Conservation (phyloP, 257 asterid species). For the Solanum gandarillasii region DNA sequence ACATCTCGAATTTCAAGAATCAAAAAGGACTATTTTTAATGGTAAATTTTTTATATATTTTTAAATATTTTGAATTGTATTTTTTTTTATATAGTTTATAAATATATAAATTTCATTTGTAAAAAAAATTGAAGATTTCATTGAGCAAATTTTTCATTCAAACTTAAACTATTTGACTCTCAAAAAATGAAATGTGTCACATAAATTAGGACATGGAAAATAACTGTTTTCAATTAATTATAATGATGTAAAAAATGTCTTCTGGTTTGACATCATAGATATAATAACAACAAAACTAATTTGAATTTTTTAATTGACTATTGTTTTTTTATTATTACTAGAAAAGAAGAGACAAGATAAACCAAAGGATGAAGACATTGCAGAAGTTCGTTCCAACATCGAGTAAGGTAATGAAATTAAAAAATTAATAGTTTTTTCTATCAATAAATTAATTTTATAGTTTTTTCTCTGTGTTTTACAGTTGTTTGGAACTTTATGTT, state of each 20-base stretch:
- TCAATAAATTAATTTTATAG: not conserved
- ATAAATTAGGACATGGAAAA: not conserved
- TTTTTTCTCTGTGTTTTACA: not conserved
- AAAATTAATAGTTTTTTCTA: not conserved
- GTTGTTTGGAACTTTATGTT: not conserved
- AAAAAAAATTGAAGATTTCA: too few species aligned
- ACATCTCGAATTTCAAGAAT: too few species aligned
- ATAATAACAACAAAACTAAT: not conserved
- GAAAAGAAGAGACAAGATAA: constrained; percentile 93
- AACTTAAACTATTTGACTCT: too few species aligned
- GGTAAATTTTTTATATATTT: too few species aligned
- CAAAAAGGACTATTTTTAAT: too few species aligned
- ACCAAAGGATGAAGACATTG: constrained; percentile 75
- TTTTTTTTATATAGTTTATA: too few species aligned
- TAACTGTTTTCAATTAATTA: not conserved
- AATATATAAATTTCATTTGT: too few species aligned
- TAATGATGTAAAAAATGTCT: not conserved
- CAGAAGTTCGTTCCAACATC: constrained; percentile 94
- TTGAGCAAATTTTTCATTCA: too few species aligned
- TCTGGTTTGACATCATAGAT: not conserved
- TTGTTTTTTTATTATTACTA: constrained; percentile 5
- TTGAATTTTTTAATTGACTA: not conserved
- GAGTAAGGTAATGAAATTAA: constrained; percentile 51
- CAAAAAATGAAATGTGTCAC: too few species aligned
- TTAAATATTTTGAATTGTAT: too few species aligned